A percentile compares a stretch with the other conserved stretches of the same genome.
These are phyloP conservation scores for Aechmea fasciata DNA, from an alignment of 176 grass and related monocot genomes.

Conservation along the genomic window DNA sequence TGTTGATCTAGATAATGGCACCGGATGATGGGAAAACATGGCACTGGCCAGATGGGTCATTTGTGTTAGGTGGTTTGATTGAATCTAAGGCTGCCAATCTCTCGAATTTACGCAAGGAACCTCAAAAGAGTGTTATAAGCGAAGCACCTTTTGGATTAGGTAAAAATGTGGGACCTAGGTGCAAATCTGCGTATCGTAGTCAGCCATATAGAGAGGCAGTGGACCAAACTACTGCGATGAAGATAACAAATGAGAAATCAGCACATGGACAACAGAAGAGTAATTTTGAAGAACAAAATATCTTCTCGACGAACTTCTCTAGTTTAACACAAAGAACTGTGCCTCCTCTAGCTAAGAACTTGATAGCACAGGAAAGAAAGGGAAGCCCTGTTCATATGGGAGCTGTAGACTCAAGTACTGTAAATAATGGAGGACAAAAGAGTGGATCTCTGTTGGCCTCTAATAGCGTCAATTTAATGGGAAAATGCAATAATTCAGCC, in stretches of 20 bases:
- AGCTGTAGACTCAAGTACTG: conserved; percentile 18
- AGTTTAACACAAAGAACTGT: conserved; percentile 1
- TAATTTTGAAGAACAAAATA: conserved; percentile 19
- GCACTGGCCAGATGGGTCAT: conserved; percentile 55
- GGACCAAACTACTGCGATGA: conserved; percentile 13
- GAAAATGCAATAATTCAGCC: conserved; percentile 28
- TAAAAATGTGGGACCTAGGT: conserved; percentile 28
- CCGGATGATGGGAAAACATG: conserved; percentile 28
- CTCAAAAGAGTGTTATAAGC: conserved; percentile 10
- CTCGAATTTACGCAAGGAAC: not conserved
- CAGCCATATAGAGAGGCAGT: conserved; percentile 24
- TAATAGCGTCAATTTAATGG: conserved; percentile 27
- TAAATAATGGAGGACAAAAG: conserved; percentile 19
- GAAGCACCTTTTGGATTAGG: conserved; percentile 27
- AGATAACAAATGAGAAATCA: conserved; percentile 12
- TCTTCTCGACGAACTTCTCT: conserved; percentile 26
- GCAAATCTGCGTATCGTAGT: conserved; percentile 22
- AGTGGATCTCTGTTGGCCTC: conserved; percentile 32
- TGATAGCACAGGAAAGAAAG: conserved; percentile 10
- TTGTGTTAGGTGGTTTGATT: conserved; percentile 15
- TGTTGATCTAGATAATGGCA: conserved; percentile 12
- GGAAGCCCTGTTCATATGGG: conserved; percentile 15
- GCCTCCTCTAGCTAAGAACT: conserved; percentile 20
- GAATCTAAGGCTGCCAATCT: conserved; percentile 21
- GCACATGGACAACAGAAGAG: conserved; percentile 23